phyloP scores from a whole-genome alignment of 1,284 basidiomycete species.

The Melampsora americana region DNA sequence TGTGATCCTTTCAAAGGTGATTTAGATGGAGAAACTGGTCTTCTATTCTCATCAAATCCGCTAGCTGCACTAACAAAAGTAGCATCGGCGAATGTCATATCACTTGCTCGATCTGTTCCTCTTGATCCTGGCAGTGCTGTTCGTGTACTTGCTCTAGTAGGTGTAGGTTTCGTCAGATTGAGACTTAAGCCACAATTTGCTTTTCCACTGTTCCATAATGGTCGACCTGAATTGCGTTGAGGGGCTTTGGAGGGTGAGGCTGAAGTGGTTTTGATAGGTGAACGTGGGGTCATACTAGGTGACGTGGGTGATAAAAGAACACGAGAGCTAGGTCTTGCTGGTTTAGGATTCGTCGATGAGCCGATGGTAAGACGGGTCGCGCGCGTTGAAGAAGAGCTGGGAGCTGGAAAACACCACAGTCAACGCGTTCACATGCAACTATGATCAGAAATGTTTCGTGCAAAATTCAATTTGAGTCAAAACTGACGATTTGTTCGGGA shows the following conservation, averaged over 20 bases:
- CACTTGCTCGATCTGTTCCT: not conserved
- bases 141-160: not conserved
- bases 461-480: not conserved
- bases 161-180: not conserved
- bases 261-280: not conserved
- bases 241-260: not conserved
- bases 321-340: not conserved
- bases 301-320: not conserved
- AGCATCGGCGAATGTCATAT: constrained; percentile 25
- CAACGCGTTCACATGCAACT: not conserved
- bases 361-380: not conserved
- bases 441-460: too few relatives aligned
- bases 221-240: not conserved
- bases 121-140: not conserved
- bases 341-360: not conserved
- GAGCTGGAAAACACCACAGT: not conserved
- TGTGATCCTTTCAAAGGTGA: constrained; percentile 22
- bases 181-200: not conserved
- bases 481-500: not conserved
- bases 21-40: constrained; percentile 21
- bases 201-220: not conserved
- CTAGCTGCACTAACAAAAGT: constrained; percentile 44
- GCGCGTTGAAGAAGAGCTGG: not conserved
- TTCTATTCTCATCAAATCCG: constrained; percentile 30
- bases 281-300: not conserved